Percentiles rank a stretch among this genome's conserved stretches.
Conservation (phyloP, 257 asterid genomes). For the Orobanche coerulescens region DNA sequence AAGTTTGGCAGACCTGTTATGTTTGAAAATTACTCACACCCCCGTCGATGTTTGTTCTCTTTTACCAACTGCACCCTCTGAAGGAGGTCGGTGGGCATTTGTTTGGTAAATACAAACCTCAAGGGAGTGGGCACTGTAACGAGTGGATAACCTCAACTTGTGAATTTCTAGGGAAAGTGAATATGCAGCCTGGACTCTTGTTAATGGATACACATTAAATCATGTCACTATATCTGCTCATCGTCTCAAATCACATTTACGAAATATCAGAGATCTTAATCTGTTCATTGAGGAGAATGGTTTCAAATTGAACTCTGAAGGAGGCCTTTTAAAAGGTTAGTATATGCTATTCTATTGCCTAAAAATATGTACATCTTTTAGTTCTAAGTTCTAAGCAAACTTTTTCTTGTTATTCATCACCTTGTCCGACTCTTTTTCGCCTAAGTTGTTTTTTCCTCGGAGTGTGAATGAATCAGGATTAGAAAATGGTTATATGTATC, state of each 20-base stretch:
- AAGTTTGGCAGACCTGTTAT: too few relatives aligned
- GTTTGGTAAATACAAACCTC: too few relatives aligned
- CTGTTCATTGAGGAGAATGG: slow-evolving; percentile 76
- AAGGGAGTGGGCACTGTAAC: neutral
- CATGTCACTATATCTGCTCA: slow-evolving; percentile 85
- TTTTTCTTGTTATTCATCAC: neutral
- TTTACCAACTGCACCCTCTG: too few relatives aligned
- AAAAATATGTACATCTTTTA: neutral
- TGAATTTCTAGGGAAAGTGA: slow-evolving; percentile 77
- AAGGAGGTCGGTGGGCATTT: too few relatives aligned
- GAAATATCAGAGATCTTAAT: slow-evolving; percentile 47
- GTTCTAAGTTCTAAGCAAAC: neutral
- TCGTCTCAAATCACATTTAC: slow-evolving; percentile 61
- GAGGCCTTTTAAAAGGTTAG: slow-evolving; percentile 85
- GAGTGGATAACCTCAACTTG: slow-evolving; percentile 7
- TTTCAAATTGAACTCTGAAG: slow-evolving; percentile 82
- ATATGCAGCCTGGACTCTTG: slow-evolving; percentile 97
- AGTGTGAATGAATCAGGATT: neutral
- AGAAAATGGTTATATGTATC: neutral
- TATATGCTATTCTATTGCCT: slow-evolving; percentile 11
- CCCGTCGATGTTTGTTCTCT: too few relatives aligned
- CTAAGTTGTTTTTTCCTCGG: neutral
- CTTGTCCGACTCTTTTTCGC: neutral
- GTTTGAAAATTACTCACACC: too few relatives aligned
- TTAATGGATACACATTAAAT: slow-evolving; percentile 77